phyloP scores from a whole-genome alignment of 352 stramenopile species.

The Globisporangium cylindrosporum region DNA sequence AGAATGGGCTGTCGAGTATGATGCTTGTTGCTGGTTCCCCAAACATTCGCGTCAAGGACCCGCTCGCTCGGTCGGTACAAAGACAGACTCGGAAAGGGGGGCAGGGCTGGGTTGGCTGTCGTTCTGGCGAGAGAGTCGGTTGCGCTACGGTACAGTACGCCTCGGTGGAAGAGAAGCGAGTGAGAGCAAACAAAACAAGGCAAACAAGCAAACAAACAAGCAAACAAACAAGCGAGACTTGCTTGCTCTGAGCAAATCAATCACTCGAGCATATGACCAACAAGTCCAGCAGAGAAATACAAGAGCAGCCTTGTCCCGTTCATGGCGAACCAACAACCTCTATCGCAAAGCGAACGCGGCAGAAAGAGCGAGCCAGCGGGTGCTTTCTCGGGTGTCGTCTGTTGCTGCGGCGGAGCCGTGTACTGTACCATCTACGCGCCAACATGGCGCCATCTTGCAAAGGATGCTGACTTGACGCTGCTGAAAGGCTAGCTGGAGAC shows the following conservation, averaged over 20 bases:
- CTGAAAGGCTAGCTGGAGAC: neutral
- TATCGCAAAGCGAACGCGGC: neutral
- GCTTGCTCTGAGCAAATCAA: neutral
- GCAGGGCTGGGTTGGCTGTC: neutral
- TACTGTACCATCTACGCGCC: neutral
- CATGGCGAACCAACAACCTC: neutral
- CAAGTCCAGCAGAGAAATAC: neutral
- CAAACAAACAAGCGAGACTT: neutral
- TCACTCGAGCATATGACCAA: neutral
- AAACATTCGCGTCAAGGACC: neutral
- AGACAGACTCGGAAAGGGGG: neutral
- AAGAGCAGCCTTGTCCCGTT: neutral
- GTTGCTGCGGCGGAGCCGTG: neutral
- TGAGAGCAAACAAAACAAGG: neutral
- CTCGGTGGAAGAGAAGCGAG: neutral
- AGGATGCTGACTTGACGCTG: constrained; percentile 1
- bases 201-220: neutral
- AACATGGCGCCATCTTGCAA: neutral
- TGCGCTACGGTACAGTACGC: neutral
- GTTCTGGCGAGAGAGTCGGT: constrained; percentile 7
- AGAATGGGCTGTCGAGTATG: neutral
- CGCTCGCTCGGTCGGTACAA: neutral
- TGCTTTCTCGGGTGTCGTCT: constrained; percentile 8
- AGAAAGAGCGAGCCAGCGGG: constrained; percentile 7
- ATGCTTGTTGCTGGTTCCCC: neutral